phyloP scores from a whole-genome alignment of 176 grass and related monocot genomes.

The Rhipidocladum racemiflorum region DNA sequence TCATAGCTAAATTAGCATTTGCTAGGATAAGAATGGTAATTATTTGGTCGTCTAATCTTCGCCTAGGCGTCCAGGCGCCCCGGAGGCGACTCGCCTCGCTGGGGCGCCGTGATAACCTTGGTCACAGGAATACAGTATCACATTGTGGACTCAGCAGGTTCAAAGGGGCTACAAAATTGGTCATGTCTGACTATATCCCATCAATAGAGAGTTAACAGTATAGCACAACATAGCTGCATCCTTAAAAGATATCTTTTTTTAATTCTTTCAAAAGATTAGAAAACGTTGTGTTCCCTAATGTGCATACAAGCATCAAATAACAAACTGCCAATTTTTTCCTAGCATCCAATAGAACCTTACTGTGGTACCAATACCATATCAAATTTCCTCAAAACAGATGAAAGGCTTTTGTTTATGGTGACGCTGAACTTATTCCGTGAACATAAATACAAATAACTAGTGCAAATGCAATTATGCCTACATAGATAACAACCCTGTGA shows the following conservation, averaged over 20 bases:
- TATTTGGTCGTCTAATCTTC: no score
- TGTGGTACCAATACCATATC: neutral
- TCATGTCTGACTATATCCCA: neutral
- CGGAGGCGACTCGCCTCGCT: no score
- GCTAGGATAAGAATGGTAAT: no score
- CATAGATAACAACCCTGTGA: neutral
- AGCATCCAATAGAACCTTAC: neutral
- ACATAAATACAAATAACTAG: conserved; percentile 10
- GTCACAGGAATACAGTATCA: no score
- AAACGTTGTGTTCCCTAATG: neutral
- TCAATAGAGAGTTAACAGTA: neutral
- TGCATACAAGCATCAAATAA: neutral
- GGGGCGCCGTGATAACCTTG: no score
- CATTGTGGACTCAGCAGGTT: neutral
- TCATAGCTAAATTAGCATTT: no score
- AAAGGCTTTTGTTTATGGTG: neutral
- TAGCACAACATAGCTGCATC: neutral
- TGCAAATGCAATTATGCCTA: neutral
- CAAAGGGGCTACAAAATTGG: neutral
- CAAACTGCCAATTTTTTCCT: neutral
- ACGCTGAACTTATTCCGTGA: neutral
- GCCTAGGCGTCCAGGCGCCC: no score
- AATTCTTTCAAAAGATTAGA: conserved; percentile 4
- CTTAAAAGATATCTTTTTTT: neutral
- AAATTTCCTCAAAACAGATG: conserved; percentile 17